A percentile compares a stretch with the other conserved stretches of the same genome.
These are phyloP conservation scores for Cordyceps cicadae DNA, from an alignment of 2,329 filamentous ascomycete species.

Conservation along the genomic window DNA sequence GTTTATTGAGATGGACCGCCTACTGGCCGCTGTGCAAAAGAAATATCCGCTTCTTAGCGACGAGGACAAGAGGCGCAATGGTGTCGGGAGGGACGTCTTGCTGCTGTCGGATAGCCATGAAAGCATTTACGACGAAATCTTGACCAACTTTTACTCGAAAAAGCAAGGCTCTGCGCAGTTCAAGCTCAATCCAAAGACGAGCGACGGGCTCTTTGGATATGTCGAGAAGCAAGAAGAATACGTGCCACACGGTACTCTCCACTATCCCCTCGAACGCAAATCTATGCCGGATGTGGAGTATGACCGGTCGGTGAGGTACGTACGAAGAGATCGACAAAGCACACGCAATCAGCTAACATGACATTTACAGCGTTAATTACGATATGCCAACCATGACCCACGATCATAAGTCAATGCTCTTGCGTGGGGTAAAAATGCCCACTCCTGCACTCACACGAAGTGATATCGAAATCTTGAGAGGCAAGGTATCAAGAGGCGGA, in stretches of 20 bases:
- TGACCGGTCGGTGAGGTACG: slow-evolving; percentile 74
- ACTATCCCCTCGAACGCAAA: slow-evolving; percentile 65
- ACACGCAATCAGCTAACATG: slow-evolving; percentile 21
- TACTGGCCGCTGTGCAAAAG: slow-evolving; percentile 72
- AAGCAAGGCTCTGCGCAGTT: slow-evolving; percentile 60
- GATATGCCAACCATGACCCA: slow-evolving; percentile 66
- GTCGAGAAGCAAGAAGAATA: slow-evolving; percentile 78
- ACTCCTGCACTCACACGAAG: slow-evolving; percentile 62
- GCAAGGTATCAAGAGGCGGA: slow-evolving; percentile 55
- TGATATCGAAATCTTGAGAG: slow-evolving; percentile 66
- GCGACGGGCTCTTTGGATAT: slow-evolving; percentile 69
- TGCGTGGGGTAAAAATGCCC: slow-evolving; percentile 72
- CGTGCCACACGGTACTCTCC: slow-evolving; percentile 73
- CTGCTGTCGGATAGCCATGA: slow-evolving; percentile 77
- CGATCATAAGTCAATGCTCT: slow-evolving; percentile 86
- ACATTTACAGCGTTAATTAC: slow-evolving; percentile 62
- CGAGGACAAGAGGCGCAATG: slow-evolving; percentile 72
- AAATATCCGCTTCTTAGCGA: slow-evolving; percentile 72
- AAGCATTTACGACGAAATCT: slow-evolving; percentile 73
- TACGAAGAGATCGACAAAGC: background rate
- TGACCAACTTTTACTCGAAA: slow-evolving; percentile 84
- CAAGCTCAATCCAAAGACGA: slow-evolving; percentile 65
- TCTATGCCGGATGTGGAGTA: slow-evolving; percentile 72
- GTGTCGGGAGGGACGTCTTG: slow-evolving; percentile 69
- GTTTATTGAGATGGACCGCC: slow-evolving; percentile 87